Percentiles rank a stretch among this genome's conserved stretches.
Evolutionary conservation across 2,329 filamentous ascomycete species (phyloP).

Genomic region (Reticulascus tulasneorum): DNA sequence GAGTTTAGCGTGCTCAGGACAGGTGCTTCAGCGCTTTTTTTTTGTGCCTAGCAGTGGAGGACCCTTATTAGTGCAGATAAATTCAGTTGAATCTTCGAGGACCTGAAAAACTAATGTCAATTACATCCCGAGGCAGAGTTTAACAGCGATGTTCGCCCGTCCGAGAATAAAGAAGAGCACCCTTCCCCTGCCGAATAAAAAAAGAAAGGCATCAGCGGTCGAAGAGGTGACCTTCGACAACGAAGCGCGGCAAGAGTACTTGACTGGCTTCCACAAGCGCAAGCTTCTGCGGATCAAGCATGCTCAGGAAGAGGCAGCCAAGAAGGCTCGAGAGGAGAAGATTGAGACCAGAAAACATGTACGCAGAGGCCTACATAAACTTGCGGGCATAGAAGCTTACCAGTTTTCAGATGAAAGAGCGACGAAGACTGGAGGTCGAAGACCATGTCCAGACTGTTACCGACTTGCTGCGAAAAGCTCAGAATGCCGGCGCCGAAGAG

Average conservation of each 20-base stretch:
- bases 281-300: slow-evolving; percentile 81
- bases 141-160: slow-evolving; percentile 52
- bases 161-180: slow-evolving; percentile 55
- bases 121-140: no score
- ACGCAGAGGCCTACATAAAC: no score
- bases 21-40: no score
- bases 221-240: slow-evolving; percentile 86
- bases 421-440: slow-evolving; percentile 76
- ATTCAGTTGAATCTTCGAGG: no score
- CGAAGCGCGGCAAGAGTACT: slow-evolving; percentile 74
- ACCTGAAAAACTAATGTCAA: no score
- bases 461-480: slow-evolving; percentile 60
- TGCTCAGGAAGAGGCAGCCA: slow-evolving; percentile 76
- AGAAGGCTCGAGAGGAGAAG: slow-evolving; percentile 73
- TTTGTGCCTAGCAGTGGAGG: no score
- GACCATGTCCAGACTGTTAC: slow-evolving; percentile 77
- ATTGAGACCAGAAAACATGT: slow-evolving; percentile 74
- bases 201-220: slow-evolving; percentile 58
- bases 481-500: slow-evolving; percentile 39
- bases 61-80: no score
- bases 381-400: no score
- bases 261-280: slow-evolving; percentile 96
- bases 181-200: slow-evolving; percentile 60
- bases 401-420: slow-evolving; percentile 68
- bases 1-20: no score